Evolutionary conservation across 331 rosid genomes (phyloP).

Genomic region (Acacia pycnantha): DNA sequence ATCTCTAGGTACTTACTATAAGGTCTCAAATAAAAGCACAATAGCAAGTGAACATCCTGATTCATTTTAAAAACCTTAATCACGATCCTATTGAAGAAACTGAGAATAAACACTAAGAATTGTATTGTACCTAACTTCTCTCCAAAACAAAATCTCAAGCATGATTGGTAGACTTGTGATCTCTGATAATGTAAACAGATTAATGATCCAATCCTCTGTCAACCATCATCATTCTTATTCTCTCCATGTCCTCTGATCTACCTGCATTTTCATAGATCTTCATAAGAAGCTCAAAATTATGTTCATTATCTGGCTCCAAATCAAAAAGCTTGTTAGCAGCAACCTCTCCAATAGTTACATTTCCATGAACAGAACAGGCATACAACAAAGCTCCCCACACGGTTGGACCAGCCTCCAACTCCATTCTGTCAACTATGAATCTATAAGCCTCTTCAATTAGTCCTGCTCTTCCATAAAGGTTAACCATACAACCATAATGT

Average conservation of each 20-base stretch:
- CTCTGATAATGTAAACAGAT: background rate
- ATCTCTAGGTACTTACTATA: background rate
- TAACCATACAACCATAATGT: slow-evolving; percentile 85
- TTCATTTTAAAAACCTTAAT: background rate
- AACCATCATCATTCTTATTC: slow-evolving; percentile 61
- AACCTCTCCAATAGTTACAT: slow-evolving; percentile 65
- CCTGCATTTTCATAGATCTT: slow-evolving; percentile 64
- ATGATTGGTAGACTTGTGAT: background rate
- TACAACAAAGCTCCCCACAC: slow-evolving; percentile 85
- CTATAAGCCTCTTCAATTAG: slow-evolving; percentile 60
- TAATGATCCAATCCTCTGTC: slow-evolving; percentile 68
- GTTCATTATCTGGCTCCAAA: slow-evolving; percentile 87
- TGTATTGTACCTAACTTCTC: background rate
- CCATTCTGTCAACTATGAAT: slow-evolving; percentile 47
- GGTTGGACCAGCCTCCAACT: slow-evolving; percentile 71
- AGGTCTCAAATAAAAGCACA: background rate
- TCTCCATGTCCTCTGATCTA: slow-evolving; percentile 58
- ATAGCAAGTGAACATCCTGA: background rate
- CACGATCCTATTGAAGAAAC: background rate
- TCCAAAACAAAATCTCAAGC: background rate
- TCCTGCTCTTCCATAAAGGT: slow-evolving; percentile 88
- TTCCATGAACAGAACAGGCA: slow-evolving; percentile 66
- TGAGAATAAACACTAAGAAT: background rate
- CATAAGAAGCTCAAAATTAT: slow-evolving; percentile 73
- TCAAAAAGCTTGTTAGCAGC: slow-evolving; percentile 79